Evolutionary conservation across 2,329 filamentous ascomycete species (phyloP).

Genomic region (Cyanodermella asteris): DNA sequence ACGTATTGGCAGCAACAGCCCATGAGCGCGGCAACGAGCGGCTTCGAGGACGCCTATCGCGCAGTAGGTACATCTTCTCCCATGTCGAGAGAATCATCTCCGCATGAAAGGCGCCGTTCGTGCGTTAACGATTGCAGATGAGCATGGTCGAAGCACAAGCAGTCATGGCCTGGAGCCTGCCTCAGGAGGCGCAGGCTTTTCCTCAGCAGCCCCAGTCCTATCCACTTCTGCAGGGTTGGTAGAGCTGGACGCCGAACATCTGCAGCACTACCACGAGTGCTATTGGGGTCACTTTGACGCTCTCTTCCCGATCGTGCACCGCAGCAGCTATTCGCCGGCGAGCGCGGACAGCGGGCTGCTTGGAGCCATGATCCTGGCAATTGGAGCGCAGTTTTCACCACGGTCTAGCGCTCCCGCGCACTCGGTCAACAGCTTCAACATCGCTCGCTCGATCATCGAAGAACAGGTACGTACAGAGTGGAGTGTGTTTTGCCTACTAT

Average conservation of each 20-base stretch:
- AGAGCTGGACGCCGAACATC: slow-evolving; percentile 1
- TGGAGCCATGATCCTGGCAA: slow-evolving; percentile 15
- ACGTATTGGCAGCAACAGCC: too few species aligned
- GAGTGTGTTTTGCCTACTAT: too few species aligned
- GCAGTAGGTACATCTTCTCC: too few species aligned
- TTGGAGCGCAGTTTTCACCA: slow-evolving; percentile 16
- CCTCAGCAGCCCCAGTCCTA: slow-evolving; percentile 8
- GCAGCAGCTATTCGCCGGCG: slow-evolving; percentile 13
- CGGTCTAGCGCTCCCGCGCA: slow-evolving; percentile 15
- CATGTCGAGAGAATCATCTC: slow-evolving; percentile 1
- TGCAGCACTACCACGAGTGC: slow-evolving; percentile 14
- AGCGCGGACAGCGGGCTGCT: slow-evolving; percentile 13
- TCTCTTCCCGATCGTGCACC: slow-evolving; percentile 15
- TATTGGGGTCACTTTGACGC: slow-evolving; percentile 17
- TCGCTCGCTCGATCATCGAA: slow-evolving; percentile 8
- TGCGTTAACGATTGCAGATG: slow-evolving; percentile 3
- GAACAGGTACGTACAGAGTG: slow-evolving; percentile 13
- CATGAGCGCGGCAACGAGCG: too few species aligned
- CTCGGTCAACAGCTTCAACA: slow-evolving; percentile 12
- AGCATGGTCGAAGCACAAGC: not conserved
- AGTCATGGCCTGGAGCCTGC: slow-evolving; percentile 11
- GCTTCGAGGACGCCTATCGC: too few species aligned
- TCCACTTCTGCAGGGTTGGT: slow-evolving; percentile 2
- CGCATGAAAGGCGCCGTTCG: slow-evolving; percentile 2
- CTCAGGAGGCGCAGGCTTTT: slow-evolving; percentile 17